Evolutionary conservation across 202 grass and related monocot species (phyloP).

Genomic region (Tripidium arundinaceum): DNA sequence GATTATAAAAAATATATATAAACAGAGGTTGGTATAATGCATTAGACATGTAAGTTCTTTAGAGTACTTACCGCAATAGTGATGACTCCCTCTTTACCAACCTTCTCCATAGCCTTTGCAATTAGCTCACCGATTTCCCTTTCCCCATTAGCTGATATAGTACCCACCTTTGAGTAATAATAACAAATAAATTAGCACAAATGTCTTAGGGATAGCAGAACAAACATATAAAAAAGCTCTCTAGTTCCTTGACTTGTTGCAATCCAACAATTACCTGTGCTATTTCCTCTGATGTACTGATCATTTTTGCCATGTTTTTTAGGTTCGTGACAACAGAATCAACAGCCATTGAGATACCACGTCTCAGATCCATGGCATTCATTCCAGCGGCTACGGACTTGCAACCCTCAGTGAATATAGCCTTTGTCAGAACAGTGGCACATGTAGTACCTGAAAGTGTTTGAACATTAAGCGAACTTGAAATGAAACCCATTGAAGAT

Average conservation of each 20-base stretch:
- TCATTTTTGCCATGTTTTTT: slow-evolving; percentile 82
- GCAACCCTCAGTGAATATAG: too few species aligned
- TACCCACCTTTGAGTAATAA: slow-evolving; percentile 56
- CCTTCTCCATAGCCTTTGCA: slow-evolving; percentile 99
- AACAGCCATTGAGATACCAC: too few species aligned
- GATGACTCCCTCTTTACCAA: slow-evolving; percentile 97
- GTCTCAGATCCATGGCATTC: too few species aligned
- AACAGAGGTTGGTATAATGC: background rate
- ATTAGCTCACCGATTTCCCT: slow-evolving; percentile 98
- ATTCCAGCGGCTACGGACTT: too few species aligned
- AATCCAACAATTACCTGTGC: slow-evolving; percentile 60
- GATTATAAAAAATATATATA: background rate
- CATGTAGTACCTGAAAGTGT: too few species aligned
- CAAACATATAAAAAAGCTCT: slow-evolving; percentile 4
- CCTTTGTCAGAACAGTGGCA: too few species aligned
- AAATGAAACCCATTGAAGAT: too few species aligned
- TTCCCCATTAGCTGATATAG: slow-evolving; percentile 95
- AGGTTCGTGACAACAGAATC: slow-evolving; percentile 75
- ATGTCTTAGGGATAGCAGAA: background rate
- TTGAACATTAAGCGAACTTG: too few species aligned
- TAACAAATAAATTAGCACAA: background rate
- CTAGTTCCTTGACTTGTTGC: too few species aligned
- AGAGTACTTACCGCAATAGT: slow-evolving; percentile 66
- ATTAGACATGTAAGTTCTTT: background rate
- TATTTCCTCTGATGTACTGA: slow-evolving; percentile 86